A percentile compares a stretch with the other conserved stretches of the same genome.
Conservation (phyloP, 2,329 filamentous ascomycete species). For the Alternaria burnsii region DNA sequence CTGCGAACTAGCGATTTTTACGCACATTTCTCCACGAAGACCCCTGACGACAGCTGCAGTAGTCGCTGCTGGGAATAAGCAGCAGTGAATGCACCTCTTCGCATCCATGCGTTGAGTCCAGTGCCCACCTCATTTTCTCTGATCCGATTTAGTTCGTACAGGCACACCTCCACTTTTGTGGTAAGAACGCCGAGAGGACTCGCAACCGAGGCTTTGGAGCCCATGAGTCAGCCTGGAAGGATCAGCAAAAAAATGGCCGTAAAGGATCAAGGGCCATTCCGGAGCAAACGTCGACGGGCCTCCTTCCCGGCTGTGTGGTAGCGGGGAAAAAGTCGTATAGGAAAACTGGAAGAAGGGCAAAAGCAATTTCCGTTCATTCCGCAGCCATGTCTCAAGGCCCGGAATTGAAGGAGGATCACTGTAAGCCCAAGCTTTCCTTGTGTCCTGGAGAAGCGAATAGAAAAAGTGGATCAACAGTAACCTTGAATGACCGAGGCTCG, state of each 20-base stretch:
- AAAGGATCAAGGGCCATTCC: conserved; percentile 21
- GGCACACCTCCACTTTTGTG: conserved; percentile 21
- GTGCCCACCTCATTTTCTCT: background rate
- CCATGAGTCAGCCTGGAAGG: conserved; percentile 18
- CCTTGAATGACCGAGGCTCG: conserved; percentile 11
- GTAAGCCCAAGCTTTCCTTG: background rate
- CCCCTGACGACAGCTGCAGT: conserved; percentile 13
- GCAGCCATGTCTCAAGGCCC: conserved; percentile 15
- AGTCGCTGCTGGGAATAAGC: conserved; percentile 13
- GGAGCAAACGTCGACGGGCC: conserved; percentile 31
- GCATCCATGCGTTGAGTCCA: conserved; percentile 6
- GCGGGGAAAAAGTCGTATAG: conserved; percentile 18
- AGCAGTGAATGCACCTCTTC: conserved; percentile 8
- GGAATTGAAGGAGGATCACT: conserved; percentile 12
- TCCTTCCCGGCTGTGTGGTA: conserved; percentile 36
- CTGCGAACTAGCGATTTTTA: conserved; percentile 21
- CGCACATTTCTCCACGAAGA: conserved; percentile 15
- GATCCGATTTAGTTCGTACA: conserved; percentile 13
- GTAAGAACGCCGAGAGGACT: conserved; percentile 15
- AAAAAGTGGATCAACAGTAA: conserved; percentile 10
- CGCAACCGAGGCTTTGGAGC: conserved; percentile 8
- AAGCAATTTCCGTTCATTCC: conserved; percentile 19
- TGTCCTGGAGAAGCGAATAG: background rate
- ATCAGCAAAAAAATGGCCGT: conserved; percentile 23
- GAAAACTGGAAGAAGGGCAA: conserved; percentile 6